These are phyloP conservation scores for Orbilia javanica DNA, from an alignment of 2,329 filamentous ascomycete genomes.

Conservation along the genomic window DNA sequence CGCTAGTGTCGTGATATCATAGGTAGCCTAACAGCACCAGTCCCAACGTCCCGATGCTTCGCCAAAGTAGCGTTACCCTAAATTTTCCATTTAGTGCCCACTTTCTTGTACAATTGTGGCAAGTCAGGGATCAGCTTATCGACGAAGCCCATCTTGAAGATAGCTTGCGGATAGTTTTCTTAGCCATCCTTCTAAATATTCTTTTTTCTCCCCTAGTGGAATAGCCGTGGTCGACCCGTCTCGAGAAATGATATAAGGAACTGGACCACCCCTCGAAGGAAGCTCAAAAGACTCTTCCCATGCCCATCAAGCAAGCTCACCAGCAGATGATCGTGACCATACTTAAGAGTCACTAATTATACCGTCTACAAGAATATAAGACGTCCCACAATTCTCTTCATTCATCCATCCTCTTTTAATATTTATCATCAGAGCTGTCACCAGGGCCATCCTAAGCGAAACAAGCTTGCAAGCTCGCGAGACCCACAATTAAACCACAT, in stretches of 20 bases:
- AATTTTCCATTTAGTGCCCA: neutral
- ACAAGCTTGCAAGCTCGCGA: conserved; percentile 1
- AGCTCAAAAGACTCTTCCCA: neutral
- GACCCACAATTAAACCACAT: conserved; percentile 18
- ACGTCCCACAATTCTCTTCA: neutral
- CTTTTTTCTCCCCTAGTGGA: conserved; percentile 19
- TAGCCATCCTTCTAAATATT: neutral
- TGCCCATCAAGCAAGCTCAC: conserved; percentile 20
- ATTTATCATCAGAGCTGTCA: conserved; percentile 9
- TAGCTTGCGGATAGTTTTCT: conserved; percentile 43
- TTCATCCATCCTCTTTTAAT: neutral
- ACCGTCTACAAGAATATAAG: conserved; percentile 13
- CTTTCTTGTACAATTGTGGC: conserved; percentile 55
- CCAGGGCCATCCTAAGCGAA: conserved; percentile 31
- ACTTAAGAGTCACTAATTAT: neutral
- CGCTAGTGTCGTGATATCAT: conserved; percentile 50
- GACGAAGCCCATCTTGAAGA: conserved; percentile 40
- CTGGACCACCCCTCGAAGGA: conserved; percentile 23
- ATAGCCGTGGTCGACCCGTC: conserved; percentile 1
- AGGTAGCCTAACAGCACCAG: conserved; percentile 6
- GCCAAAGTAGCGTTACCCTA: conserved; percentile 13
- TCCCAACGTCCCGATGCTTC: conserved; percentile 14
- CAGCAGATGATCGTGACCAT: conserved; percentile 5
- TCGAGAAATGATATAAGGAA: conserved; percentile 45
- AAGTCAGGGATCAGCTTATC: conserved; percentile 49